Percentiles rank a stretch among this genome's conserved stretches.
Conservation (phyloP, 176 grass and related monocot genomes). For the Luzula sylvatica region DNA sequence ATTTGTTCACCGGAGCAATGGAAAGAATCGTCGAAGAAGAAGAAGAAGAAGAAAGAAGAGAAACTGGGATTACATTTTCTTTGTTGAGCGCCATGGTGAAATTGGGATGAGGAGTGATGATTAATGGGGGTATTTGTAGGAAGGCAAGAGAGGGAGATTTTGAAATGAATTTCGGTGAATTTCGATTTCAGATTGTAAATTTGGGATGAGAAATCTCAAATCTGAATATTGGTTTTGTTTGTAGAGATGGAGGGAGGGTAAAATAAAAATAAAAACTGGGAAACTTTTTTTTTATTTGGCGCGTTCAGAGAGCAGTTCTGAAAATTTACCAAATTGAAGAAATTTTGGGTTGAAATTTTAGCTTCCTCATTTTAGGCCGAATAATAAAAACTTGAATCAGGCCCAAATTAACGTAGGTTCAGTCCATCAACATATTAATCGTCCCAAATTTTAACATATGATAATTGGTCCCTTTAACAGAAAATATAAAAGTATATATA, state of each 20-base stretch:
- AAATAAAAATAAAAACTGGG: no score
- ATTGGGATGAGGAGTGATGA: background rate
- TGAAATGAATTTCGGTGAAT: background rate
- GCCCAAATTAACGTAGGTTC: no score
- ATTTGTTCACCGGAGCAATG: background rate
- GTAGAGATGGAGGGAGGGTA: background rate
- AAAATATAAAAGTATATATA: no score
- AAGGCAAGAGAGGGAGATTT: background rate
- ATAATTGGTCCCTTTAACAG: no score
- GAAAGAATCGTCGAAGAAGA: background rate
- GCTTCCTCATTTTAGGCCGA: no score
- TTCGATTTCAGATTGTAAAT: constrained; percentile 1
- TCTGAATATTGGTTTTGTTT: background rate
- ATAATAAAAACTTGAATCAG: no score
- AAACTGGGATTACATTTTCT: background rate
- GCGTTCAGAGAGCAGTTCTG: no score
- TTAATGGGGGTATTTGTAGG: constrained; percentile 6
- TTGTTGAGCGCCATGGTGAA: background rate
- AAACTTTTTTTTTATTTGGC: no score
- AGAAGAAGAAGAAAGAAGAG: background rate
- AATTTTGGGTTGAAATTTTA: no score
- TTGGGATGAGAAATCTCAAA: background rate
- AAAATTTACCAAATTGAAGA: no score
- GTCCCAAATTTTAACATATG: no score
- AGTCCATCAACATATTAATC: no score